phyloP scores from a whole-genome alignment of 441 rosid genomes.

The Gossypium schwendimanii region DNA sequence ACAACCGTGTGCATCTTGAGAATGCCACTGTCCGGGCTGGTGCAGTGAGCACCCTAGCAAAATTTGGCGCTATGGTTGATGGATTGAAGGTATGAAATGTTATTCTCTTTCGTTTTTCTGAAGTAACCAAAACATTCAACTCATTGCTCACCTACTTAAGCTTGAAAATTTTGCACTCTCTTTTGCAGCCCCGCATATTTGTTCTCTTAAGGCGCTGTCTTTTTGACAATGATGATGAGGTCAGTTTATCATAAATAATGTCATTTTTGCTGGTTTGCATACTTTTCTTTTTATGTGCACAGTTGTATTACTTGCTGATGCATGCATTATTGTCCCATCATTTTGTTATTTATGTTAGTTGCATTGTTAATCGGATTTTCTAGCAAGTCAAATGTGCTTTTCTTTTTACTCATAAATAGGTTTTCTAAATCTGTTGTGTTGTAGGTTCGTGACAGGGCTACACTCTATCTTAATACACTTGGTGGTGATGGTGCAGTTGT shows the following conservation, averaged over 20 bases:
- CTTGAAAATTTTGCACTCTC: conserved; percentile 3
- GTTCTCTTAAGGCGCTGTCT: conserved; percentile 88
- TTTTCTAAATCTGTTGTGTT: conserved; percentile 8
- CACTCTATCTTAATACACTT: conserved; percentile 72
- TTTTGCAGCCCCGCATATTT: conserved; percentile 71
- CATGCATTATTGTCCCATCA: neutral
- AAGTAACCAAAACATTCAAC: neutral
- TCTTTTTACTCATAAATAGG: neutral
- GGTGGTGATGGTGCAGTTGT: conserved; percentile 59
- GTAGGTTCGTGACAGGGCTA: conserved; percentile 96
- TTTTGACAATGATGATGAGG: conserved; percentile 96
- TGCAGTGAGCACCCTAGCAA: conserved; percentile 92
- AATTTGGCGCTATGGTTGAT: conserved; percentile 89
- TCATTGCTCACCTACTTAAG: neutral
- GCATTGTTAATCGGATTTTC: neutral
- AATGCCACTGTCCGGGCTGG: conserved; percentile 96
- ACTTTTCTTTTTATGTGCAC: neutral
- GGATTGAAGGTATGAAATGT: conserved; percentile 58
- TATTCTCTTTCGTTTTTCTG: neutral
- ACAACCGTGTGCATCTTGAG: conserved; percentile 96
- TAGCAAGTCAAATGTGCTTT: neutral
- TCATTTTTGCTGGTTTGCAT: neutral
- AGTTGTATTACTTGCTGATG: neutral
- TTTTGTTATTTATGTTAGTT: conserved; percentile 9
- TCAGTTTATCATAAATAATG: conserved; percentile 20